phyloP scores from a whole-genome alignment of 2,329 filamentous ascomycete genomes.

The Aureobasidium lini region DNA sequence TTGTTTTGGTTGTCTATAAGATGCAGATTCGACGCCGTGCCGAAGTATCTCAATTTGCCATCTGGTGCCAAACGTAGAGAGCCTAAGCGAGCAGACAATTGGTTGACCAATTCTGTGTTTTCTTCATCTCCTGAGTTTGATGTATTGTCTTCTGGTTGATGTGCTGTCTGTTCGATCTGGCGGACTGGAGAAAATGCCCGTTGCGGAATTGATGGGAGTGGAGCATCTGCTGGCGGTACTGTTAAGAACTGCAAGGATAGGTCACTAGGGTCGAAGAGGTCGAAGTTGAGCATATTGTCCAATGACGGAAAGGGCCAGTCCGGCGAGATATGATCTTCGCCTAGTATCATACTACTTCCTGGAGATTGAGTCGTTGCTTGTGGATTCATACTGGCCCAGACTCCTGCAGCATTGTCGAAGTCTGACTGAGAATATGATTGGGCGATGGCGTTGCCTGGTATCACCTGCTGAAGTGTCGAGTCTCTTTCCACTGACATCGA shows the following conservation, averaged over 20 bases:
- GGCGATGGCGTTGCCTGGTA: not conserved
- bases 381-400: not conserved
- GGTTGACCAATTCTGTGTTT: constrained; percentile 34
- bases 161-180: not conserved
- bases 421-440: not conserved
- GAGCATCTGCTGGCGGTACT: not conserved
- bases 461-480: no score
- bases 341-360: not conserved
- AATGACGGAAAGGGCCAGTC: constrained; percentile 16
- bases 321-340: constrained; percentile 13
- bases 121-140: constrained; percentile 16
- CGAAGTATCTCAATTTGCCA: constrained; percentile 39
- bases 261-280: not conserved
- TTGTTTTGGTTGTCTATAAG: constrained; percentile 28
- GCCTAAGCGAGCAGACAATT: constrained; percentile 38
- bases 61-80: constrained; percentile 37
- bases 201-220: not conserved
- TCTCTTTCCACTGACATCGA: no score
- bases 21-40: constrained; percentile 39
- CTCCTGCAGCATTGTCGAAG: not conserved
- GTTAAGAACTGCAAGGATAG: not conserved
- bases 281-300: constrained; percentile 7
- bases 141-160: not conserved
- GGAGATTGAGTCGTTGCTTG: not conserved
- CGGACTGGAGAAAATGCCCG: not conserved